These are phyloP conservation scores for Orbilia quercus DNA, from an alignment of 2,329 filamentous ascomycete species.

Conservation along the genomic window DNA sequence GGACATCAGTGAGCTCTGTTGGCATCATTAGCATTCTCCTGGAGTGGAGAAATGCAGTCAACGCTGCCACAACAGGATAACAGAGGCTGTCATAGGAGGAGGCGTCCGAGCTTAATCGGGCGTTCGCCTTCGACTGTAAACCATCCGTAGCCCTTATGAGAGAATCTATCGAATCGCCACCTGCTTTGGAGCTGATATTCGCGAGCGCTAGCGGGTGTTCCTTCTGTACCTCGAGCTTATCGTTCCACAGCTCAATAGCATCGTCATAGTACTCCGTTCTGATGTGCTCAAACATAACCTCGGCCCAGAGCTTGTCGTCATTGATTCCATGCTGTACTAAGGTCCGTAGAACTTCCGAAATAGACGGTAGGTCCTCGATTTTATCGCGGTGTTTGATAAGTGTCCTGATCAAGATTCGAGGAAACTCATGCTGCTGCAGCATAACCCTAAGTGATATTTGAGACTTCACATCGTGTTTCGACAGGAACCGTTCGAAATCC, in stretches of 20 bases:
- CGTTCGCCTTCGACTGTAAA: background rate
- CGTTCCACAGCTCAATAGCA: constrained; percentile 42
- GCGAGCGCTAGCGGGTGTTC: constrained; percentile 24
- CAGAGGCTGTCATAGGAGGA: constrained; percentile 20
- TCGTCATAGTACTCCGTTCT: constrained; percentile 44
- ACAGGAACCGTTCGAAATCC: constrained; percentile 26
- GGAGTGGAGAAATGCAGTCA: constrained; percentile 38
- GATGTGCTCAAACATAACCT: constrained; percentile 53
- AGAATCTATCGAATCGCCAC: background rate
- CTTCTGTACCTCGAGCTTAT: constrained; percentile 35
- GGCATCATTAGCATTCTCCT: constrained; percentile 32
- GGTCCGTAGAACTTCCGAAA: constrained; percentile 35
- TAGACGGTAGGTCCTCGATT: constrained; percentile 37
- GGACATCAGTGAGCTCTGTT: constrained; percentile 31
- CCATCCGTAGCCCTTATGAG: background rate
- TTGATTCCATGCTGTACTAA: constrained; percentile 24
- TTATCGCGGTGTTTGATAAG: constrained; percentile 30
- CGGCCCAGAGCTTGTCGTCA: constrained; percentile 48
- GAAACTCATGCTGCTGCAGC: constrained; percentile 33
- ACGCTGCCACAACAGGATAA: constrained; percentile 35
- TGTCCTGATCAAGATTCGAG: constrained; percentile 7
- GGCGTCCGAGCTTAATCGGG: background rate
- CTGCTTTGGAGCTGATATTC: background rate
- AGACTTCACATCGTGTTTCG: constrained; percentile 11
- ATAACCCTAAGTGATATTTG: constrained; percentile 29